Evolutionary conservation across 202 grass and related monocot genomes (phyloP).

Genomic region (Tripidium arundinaceum): DNA sequence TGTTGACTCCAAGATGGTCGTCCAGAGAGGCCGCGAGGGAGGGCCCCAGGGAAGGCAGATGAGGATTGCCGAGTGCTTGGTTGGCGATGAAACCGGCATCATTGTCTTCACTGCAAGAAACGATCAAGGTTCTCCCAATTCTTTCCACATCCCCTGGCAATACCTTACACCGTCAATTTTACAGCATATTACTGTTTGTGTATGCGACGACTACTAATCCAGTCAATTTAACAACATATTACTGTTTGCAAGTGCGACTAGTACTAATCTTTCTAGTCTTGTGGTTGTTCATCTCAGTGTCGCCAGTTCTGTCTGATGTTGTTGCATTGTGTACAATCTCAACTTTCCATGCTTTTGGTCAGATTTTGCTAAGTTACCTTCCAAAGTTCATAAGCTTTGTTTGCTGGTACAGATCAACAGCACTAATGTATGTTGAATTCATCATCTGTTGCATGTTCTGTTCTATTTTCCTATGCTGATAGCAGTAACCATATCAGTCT

Average conservation of each 20-base stretch:
- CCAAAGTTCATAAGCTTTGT: not conserved
- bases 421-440: not conserved
- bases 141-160: not conserved
- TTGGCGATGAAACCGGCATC: conserved; percentile 56
- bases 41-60: conserved; percentile 38
- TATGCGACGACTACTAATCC: not conserved
- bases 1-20: conserved; percentile 51
- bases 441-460: not conserved
- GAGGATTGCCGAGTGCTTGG: conserved; percentile 60
- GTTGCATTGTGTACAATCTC: not conserved
- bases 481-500: too few species aligned
- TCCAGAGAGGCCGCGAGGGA: conserved; percentile 39
- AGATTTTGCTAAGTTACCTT: not conserved
- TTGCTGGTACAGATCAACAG: not conserved
- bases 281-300: not conserved
- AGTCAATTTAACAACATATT: not conserved
- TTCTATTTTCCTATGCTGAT: too few species aligned
- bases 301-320: not conserved
- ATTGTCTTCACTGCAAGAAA: conserved; percentile 53
- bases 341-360: not conserved
- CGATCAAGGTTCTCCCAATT: conserved; percentile 35
- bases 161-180: not conserved
- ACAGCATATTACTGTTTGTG: not conserved
- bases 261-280: not conserved
- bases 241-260: not conserved